Conservation (phyloP, 2,329 filamentous ascomycete genomes). For the Fusarium pilosicola region DNA sequence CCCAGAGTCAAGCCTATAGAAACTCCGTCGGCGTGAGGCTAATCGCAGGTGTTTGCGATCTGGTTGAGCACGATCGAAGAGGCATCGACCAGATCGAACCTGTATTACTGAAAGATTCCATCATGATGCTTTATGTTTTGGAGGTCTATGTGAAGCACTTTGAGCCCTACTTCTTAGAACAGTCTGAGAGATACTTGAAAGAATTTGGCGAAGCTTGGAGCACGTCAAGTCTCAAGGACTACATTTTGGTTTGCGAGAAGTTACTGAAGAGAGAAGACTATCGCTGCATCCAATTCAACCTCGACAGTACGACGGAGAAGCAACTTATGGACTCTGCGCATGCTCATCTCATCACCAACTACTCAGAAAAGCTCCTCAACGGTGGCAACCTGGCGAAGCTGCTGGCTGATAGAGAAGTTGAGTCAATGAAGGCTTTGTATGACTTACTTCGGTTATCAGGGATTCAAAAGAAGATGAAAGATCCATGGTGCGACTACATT, state of each 20-base stretch:
- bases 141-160: constrained; percentile 83
- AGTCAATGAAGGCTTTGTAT: constrained; percentile 81
- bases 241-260: constrained; percentile 75
- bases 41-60: constrained; percentile 71
- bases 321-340: constrained; percentile 80
- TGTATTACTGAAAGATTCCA: constrained; percentile 74
- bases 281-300: constrained; percentile 81
- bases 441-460: constrained; percentile 76
- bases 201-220: constrained; percentile 76
- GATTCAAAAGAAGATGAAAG: constrained; percentile 75
- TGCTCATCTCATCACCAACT: constrained; percentile 73
- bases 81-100: constrained; percentile 67
- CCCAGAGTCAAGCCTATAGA: constrained; percentile 25
- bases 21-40: constrained; percentile 46
- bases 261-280: constrained; percentile 78
- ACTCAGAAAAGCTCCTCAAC: constrained; percentile 73
- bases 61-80: constrained; percentile 78
- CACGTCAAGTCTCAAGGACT: constrained; percentile 73
- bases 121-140: constrained; percentile 87
- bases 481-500: constrained; percentile 84
- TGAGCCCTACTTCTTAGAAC: constrained; percentile 76
- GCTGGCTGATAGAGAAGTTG: constrained; percentile 74
- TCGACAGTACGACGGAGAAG: constrained; percentile 85
- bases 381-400: constrained; percentile 75
- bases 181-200: constrained; percentile 74